Evolutionary conservation across 345 rosid genomes (phyloP).

Genomic region (Trapa incisa): DNA sequence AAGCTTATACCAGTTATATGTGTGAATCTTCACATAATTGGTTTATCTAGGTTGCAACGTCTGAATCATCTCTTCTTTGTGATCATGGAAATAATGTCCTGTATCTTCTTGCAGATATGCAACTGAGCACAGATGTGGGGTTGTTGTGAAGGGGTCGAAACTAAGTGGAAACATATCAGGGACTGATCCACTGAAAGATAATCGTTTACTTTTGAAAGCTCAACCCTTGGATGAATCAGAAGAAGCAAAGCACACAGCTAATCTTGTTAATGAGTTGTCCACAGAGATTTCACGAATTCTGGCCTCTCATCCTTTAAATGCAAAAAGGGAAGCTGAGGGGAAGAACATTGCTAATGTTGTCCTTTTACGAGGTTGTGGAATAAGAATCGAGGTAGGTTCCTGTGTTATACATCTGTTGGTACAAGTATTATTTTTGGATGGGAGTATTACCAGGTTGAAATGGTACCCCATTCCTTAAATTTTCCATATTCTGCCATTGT

Average conservation of each 20-base stretch:
- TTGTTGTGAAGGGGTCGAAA: constrained; percentile 87
- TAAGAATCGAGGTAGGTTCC: constrained; percentile 70
- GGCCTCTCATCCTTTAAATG: constrained; percentile 61
- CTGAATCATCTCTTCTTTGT: background rate
- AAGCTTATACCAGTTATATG: background rate
- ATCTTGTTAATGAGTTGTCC: constrained; percentile 75
- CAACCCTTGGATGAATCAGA: constrained; percentile 70
- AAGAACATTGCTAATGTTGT: constrained; percentile 79
- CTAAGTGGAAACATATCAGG: constrained; percentile 92
- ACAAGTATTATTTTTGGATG: background rate
- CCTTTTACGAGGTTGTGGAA: constrained; percentile 90
- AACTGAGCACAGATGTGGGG: constrained; percentile 93
- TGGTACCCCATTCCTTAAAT: background rate
- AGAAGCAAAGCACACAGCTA: constrained; percentile 78
- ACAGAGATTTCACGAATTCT: constrained; percentile 65
- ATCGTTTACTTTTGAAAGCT: constrained; percentile 66
- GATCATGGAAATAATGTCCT: constrained; percentile 1
- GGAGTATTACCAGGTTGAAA: no score
- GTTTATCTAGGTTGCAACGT: background rate
- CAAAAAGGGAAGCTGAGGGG: constrained; percentile 58
- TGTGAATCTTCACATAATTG: background rate
- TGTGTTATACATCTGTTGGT: background rate
- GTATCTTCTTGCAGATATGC: constrained; percentile 50
- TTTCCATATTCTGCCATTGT: background rate
- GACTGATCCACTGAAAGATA: constrained; percentile 90